Percentiles rank a stretch among this genome's conserved stretches.
Conservation (phyloP, 1,284 basidiomycete species). For the Stygiomarasmius scandens region DNA sequence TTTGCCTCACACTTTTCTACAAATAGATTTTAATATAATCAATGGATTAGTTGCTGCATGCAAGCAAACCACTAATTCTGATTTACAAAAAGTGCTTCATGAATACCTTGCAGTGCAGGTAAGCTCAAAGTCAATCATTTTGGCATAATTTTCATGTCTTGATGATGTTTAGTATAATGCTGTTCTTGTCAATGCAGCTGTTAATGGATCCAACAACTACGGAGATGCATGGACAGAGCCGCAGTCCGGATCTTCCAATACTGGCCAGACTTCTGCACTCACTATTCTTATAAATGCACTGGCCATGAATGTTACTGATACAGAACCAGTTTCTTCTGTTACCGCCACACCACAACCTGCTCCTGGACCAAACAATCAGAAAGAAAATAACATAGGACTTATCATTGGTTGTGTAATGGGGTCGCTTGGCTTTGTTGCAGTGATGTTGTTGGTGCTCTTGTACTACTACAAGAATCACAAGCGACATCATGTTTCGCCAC, state of each 20-base stretch:
- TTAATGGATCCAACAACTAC: conserved; percentile 10
- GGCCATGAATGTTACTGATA: not conserved
- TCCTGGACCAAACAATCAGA: too few species aligned
- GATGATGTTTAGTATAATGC: conserved; percentile 14
- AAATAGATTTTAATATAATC: conserved; percentile 3
- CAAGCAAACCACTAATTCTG: conserved; percentile 10
- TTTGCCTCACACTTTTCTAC: too few species aligned
- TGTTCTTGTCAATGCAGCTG: conserved; percentile 9
- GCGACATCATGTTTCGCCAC: too few species aligned
- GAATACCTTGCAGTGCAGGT: conserved; percentile 15
- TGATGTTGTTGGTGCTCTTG: too few species aligned
- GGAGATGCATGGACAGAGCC: conserved; percentile 14
- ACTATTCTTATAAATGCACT: conserved; percentile 11
- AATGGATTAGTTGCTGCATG: conserved; percentile 9
- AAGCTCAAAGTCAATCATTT: not conserved
- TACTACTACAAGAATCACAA: too few species aligned
- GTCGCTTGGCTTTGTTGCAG: too few species aligned
- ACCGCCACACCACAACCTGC: too few species aligned
- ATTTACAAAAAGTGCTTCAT: conserved; percentile 1
- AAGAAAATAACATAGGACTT: too few species aligned
- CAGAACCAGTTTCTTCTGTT: too few species aligned
- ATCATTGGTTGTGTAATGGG: too few species aligned
- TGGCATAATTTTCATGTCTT: not conserved
- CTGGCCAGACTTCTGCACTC: conserved; percentile 11
- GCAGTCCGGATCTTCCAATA: conserved; percentile 2